Base-by-base conservation (phyloP, 208 protist species). In the Naegleria lovaniensis region DNA sequence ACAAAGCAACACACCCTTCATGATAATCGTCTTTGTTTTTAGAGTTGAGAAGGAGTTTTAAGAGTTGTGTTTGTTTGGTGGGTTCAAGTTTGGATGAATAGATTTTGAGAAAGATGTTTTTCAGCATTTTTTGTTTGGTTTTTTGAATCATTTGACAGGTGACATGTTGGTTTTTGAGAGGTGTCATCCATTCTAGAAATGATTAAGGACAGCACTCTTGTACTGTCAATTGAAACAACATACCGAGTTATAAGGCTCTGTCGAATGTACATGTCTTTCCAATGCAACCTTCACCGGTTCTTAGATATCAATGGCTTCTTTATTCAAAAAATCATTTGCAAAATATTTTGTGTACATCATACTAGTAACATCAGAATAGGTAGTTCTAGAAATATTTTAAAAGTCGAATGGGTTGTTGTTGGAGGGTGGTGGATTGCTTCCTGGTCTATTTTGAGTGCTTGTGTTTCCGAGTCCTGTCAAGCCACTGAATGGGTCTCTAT, bases 381-480 rank as follows among this genome's bases (percentile, higher is more conserved):
- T 4, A 5, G 58, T 16, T 75, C 25, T n/a, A n/a, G 19, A n/a
- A n/a, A 75, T n/a, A 75, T 75, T n/a, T 36, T 36, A 88, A 88
- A 88, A 88, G 19, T 88, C 85, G 43, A 88, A 88, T 59, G 85
- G 85, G 25, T 88, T 88, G 41, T 88, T 38, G 22, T 88, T 88
- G 33, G 85, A 33, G 3, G 85, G 9, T 9, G 43, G 43, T 48
- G 43, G 43, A 48, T 48, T 48, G 43, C 43, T 48, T 1, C 43
- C 7, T 43, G 40, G 15, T 6, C 41, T 85, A 9, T 33, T 85
- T 29, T 11, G 39, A 48, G 83, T 39, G 38, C 9, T n/a, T 29
- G 79, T 5, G n/a, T 29, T 19, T 33, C 15, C 16, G 1, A 13
- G 0, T 85, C 83, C 83, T 43, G 40, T 51, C 38, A 85, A n/a